Evolutionary conservation across 2,329 filamentous ascomycete genomes (phyloP), one percentile per base, ranked within the genome.

Genomic region (Fusarium sp.): DNA sequence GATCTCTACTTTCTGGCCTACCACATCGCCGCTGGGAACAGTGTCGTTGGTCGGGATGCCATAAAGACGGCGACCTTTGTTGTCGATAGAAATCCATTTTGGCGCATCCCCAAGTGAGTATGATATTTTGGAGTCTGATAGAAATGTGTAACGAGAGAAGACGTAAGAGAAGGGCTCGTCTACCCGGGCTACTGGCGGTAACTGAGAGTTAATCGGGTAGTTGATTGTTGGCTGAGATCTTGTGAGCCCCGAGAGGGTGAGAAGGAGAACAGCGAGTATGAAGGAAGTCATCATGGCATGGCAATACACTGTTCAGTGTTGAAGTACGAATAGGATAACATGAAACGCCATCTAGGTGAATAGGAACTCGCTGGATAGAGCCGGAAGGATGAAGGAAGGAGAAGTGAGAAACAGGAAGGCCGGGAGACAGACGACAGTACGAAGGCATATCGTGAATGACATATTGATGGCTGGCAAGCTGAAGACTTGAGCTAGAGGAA

Each of bases 131-230:
- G 90, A 91, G 45, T 83, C 81, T 22, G 92, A 92, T 20, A 86
- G 85, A 81, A 97, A 97, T 0, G 94, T 97, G 42, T 91, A 90
- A 22, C 86, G 81, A 15, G 93, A 92, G 77, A 97, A 93, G 35
- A 88, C 85, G 78, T 95, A 94, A 15, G 85, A 88, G 81, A 94
- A 96, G 6, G 86, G 85, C 75, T 91, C 79, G 44, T 87, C 88
- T 66, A 93, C 85, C 72, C 92, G 88, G 26, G 93, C 94, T 59
- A 95, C 91, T 7, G 92, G 91, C 36, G 94, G 94, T 2, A 97
- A 87, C 81, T 97, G 95, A 6, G 93, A 91, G 81, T 96, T 97
- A 81, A 97, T 86, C 2, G 94, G 94, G 75, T 95, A 95, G 51
- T 85, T 83, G 53, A 86, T 78, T 30, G 80, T 77, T 16, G 88